phyloP scores from a whole-genome alignment of 352 stramenopile genomes.

The Globisporangium paroecandrum region DNA sequence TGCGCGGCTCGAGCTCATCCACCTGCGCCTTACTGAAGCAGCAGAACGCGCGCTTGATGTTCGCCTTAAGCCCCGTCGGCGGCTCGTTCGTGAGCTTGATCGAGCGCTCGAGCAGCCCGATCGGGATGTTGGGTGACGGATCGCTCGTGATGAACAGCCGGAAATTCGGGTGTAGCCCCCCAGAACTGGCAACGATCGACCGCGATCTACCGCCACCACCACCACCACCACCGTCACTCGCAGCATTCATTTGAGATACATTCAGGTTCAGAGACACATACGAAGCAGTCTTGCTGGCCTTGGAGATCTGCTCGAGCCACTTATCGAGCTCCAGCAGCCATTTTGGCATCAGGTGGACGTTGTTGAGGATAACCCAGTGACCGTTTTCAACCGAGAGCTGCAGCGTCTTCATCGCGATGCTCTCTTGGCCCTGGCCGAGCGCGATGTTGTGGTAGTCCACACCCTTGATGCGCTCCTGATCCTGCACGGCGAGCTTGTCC shows the following conservation, averaged over 20 bases:
- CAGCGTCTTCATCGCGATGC: constrained; percentile 87
- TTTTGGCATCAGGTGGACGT: constrained; percentile 93
- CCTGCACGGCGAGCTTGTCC: constrained; percentile 91
- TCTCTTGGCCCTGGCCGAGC: constrained; percentile 93
- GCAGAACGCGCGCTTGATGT: constrained; percentile 84
- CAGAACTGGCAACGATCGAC: constrained; percentile 23
- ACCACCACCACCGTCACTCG: neutral
- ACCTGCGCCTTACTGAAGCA: constrained; percentile 72
- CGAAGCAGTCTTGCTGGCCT: constrained; percentile 51
- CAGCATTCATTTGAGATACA: constrained; percentile 4
- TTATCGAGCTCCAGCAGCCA: constrained; percentile 93
- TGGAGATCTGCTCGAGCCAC: constrained; percentile 83
- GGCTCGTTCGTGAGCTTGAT: constrained; percentile 91
- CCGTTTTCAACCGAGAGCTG: constrained; percentile 86
- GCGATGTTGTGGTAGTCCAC: constrained; percentile 96
- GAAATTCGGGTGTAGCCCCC: constrained; percentile 70
- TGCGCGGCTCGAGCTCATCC: constrained; percentile 82
- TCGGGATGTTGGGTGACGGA: constrained; percentile 79
- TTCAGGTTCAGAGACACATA: constrained; percentile 33
- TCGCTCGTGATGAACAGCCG: constrained; percentile 90
- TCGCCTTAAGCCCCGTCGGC: constrained; percentile 83
- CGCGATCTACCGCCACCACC: constrained; percentile 18
- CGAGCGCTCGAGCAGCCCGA: constrained; percentile 84
- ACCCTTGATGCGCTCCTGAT: constrained; percentile 91
- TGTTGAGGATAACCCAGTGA: constrained; percentile 95